Base-by-base conservation (phyloP, 805 yeast genomes). In the Pichia paraexigua region DNA sequence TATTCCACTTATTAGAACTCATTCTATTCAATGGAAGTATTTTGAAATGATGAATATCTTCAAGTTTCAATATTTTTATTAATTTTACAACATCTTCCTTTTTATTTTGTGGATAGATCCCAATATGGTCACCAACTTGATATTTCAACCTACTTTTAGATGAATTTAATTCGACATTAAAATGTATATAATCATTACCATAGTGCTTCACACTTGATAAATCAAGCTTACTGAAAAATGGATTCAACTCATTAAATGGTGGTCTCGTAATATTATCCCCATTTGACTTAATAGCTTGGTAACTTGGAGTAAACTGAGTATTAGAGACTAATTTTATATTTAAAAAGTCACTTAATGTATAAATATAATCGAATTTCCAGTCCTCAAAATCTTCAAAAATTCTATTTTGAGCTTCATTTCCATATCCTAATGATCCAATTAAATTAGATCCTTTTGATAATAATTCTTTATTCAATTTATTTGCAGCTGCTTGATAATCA, bases 121-220 rank as follows among this genome's bases (percentile, higher is more conserved):
- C 97, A 51, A 92, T 71, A 69, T 92, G 97, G 66, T 92, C 98
- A 63, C 98, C 98, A 4, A 97, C 88, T 45, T 87, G 72, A 67
- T 91, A 92, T 58, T 82, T 80, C 61, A 92, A 72, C 59, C 81
- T 81, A 5, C 90, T 77, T 20, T 72, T 78, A 0, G 83, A 71
- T 20, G 87, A 69, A 61, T 87, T 95, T 30, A 58, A 35, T 13
- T 51, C 21, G 56, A 92, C 77, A 64, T 88, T 96, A 51, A 82
- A 77, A 64, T 89, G 96, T 46, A 91, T 76, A 32, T 58, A 54
- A 2, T 75, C 62, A 46, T 72, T 69, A 72, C 87, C 87, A 52
- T 89, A 74, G 66, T 85, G 94, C 53, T 70, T 70, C 5, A 89
- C 63, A 25, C 58, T 57, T 2, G 45, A 28, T 13, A 56, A 13